phyloP scores from a whole-genome alignment of 2,329 filamentous ascomycete genomes.

The Neonectria sp. region DNA sequence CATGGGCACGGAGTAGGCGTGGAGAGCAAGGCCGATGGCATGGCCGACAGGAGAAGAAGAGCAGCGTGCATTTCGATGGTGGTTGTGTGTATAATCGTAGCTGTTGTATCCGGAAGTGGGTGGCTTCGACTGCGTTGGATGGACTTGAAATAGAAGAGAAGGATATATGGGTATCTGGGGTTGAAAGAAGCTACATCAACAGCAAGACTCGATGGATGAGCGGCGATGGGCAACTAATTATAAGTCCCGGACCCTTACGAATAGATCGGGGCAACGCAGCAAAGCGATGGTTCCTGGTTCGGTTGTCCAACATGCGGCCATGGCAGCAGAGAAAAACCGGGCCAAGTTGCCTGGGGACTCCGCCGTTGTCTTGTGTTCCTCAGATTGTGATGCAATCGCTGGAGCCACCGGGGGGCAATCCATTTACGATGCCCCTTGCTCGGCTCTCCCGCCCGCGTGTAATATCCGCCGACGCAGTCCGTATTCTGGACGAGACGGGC shows the following conservation, averaged over 20 bases:
- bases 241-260: slow-evolving; percentile 1
- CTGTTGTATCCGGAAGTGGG: slow-evolving; percentile 2
- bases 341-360: slow-evolving; percentile 22
- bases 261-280: slow-evolving; percentile 9
- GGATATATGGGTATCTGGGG: not conserved
- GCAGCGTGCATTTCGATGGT: slow-evolving; percentile 36
- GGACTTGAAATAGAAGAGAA: no score
- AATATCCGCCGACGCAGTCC: not conserved
- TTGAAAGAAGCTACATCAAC: not conserved
- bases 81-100: not conserved
- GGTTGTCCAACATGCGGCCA: slow-evolving; percentile 38
- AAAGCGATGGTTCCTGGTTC: slow-evolving; percentile 9
- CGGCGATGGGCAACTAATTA: slow-evolving; percentile 9
- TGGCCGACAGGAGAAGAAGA: slow-evolving; percentile 40
- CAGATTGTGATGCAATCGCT: slow-evolving; percentile 43
- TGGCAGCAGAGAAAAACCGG: slow-evolving; percentile 34
- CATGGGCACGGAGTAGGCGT: slow-evolving; percentile 48
- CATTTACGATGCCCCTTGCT: not conserved
- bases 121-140: not conserved
- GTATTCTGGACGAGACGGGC: not conserved
- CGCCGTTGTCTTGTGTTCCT: slow-evolving; percentile 32
- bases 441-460: not conserved
- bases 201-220: not conserved
- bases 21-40: slow-evolving; percentile 41
- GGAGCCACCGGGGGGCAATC: slow-evolving; percentile 22